Base-by-base conservation (phyloP, 495 filamentous ascomycete genomes). In the Penicillium maclennaniae region DNA sequence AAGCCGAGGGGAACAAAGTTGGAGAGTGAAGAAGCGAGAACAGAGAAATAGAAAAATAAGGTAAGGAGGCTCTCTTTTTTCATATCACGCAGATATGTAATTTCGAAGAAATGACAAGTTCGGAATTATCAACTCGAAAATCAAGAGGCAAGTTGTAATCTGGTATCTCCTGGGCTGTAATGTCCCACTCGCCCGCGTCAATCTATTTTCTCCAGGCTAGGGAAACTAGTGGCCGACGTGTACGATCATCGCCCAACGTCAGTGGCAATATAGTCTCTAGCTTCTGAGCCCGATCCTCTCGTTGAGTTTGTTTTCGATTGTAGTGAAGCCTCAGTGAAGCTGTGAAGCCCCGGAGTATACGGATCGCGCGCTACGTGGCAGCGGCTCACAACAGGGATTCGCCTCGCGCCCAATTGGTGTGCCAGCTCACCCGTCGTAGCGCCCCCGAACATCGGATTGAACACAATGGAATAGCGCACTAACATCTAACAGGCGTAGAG, bases 321-420 rank as follows among this genome's bases (percentile, higher is more conserved):
- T 7, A 31, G 27, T 12, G 7, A 7, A 31, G 27, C 27, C 2
- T 7, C 23, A 23, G 23, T 31, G 27, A 4, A 34, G 9, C 31
- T 14, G 31, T 34, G 31, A 34, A 14, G 31, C 31, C 2, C 31
- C 10, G 31, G 26, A 44, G 28, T 21, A 21, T 46, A 27, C 36
- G 50, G 46, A 36, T 40, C 43, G 31, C 43, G 47, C 50, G 53
- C 60, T 60, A 63, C 60, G 60, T 63, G 60, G 60, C 60, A 63
- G 53, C 53, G 56, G 56, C 53, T 60, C 39, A 54, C 27, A 21
- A 47, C 40, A 34, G 43, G 40, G 42, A 43, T 38, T 41, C 23
- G 46, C 43, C 43, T 44, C 31, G 36, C n/a, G 36, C 19, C 45
- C 55, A 58, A 58, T 54, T 46, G 36, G 39, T 25, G 34, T 19